phyloP scores from a whole-genome alignment of 73 alveolate genomes.

The Tetrahymena malaccensis region DNA sequence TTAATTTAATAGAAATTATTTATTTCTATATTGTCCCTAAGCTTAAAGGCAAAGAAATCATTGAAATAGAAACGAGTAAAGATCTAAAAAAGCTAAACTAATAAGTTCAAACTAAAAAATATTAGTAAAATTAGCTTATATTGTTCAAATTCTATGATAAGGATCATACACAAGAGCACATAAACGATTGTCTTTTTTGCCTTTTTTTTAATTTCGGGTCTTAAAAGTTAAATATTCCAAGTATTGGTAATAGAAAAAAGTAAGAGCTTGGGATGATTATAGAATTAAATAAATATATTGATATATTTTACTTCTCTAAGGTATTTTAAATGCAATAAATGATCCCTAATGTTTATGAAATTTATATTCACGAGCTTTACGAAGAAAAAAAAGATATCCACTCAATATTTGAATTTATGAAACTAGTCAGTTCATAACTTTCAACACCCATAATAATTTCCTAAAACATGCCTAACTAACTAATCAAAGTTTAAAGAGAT shows the following conservation, averaged over 20 bases:
- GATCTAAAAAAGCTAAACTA: not conserved
- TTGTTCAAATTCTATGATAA: not conserved
- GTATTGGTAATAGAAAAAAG: not conserved
- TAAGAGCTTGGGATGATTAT: not conserved
- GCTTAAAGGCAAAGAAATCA: not conserved
- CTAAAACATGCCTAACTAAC: not conserved
- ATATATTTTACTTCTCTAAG: not conserved
- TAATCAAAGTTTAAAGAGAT: not conserved
- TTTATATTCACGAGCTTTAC: not conserved
- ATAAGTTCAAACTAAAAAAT: too few species aligned
- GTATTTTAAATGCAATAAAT: not conserved
- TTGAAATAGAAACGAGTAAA: not conserved
- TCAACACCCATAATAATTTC: not conserved
- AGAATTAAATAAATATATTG: not conserved
- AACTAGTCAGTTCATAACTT: not conserved
- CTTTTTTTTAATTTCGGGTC: not conserved
- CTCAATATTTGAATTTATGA: not conserved
- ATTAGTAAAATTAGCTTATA: not conserved
- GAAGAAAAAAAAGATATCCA: not conserved
- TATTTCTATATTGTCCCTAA: not conserved
- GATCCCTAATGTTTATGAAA: not conserved
- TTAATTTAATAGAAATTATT: not conserved
- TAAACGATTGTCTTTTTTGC: not conserved
- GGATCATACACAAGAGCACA: not conserved
- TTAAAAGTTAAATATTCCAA: not conserved